phyloP scores from a whole-genome alignment of 192 early-diverging fungal genomes.

The Glomus cerebriforme region DNA sequence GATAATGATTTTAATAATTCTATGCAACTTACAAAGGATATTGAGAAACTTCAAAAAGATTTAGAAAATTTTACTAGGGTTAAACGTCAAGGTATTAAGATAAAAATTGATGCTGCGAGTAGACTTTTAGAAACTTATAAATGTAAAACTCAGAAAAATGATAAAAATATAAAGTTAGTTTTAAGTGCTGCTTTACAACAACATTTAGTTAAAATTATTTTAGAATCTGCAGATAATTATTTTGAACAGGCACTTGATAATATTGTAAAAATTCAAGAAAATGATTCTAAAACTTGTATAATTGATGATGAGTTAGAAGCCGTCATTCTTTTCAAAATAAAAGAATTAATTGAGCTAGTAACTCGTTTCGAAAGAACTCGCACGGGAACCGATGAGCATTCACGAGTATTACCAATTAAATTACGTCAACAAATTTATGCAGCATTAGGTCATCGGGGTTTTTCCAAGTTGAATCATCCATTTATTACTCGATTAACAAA shows the following conservation, averaged over 20 bases:
- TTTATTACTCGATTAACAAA: background rate
- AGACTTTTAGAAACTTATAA: slow-evolving; percentile 4
- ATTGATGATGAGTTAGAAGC: slow-evolving; percentile 4
- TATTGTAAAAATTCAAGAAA: background rate
- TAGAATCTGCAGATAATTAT: background rate
- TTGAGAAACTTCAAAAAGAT: slow-evolving; percentile 5
- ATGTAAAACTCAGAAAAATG: background rate
- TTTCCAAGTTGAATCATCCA: background rate
- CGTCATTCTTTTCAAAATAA: background rate
- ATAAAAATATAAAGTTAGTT: background rate
- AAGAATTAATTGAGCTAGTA: slow-evolving; percentile 1
- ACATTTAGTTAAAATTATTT: background rate
- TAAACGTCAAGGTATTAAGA: background rate
- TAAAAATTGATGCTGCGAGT: background rate
- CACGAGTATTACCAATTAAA: slow-evolving; percentile 8
- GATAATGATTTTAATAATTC: slow-evolving; percentile 24
- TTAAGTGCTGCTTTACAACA: slow-evolving; percentile 20
- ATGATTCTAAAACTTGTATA: background rate
- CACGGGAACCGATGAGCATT: background rate
- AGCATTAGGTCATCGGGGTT: background rate
- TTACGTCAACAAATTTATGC: slow-evolving; percentile 28
- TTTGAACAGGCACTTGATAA: background rate
- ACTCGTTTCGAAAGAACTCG: background rate
- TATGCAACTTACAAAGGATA: slow-evolving; percentile 10
- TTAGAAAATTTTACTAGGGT: slow-evolving; percentile 5